Evolutionary conservation across 352 stramenopile genomes (phyloP).

Genomic region (Phytophthora hibernalis): DNA sequence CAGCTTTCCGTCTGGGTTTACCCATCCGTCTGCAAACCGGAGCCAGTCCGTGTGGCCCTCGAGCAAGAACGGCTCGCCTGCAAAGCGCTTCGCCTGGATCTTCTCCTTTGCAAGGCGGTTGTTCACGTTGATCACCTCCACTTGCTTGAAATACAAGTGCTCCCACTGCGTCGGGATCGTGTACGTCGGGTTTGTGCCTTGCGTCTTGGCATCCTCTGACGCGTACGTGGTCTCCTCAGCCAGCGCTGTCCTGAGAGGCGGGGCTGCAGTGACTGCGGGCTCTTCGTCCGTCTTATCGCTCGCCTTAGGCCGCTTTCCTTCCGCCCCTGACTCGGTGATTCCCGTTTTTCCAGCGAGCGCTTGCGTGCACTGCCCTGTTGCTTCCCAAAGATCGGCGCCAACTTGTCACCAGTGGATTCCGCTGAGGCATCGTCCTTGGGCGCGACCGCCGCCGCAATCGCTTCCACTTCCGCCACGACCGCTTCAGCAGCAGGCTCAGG

Average conservation of each 20-base stretch:
- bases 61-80: conserved; percentile 75
- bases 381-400: conserved; percentile 42
- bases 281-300: neutral
- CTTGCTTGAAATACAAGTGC: conserved; percentile 64
- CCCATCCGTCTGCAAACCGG: conserved; percentile 71
- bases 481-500: conserved; percentile 30
- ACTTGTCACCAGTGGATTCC: conserved; percentile 19
- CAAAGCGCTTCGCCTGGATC: conserved; percentile 70
- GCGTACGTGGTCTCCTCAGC: conserved; percentile 32
- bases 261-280: neutral
- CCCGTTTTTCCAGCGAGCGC: conserved; percentile 46
- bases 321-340: conserved; percentile 1
- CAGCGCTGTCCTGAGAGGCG: conserved; percentile 30
- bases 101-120: conserved; percentile 55
- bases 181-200: conserved; percentile 61
- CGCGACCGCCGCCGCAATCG: conserved; percentile 6
- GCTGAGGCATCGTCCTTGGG: too few species aligned
- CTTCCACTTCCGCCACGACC: conserved; percentile 30
- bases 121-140: conserved; percentile 76
- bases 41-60: conserved; percentile 72
- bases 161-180: conserved; percentile 79
- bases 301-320: conserved; percentile 31
- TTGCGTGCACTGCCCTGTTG: conserved; percentile 34
- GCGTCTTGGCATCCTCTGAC: conserved; percentile 39
- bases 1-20: conserved; percentile 61